Base-by-base conservation (phyloP, 495 filamentous ascomycete species). In the Penicillium mononematosum region DNA sequence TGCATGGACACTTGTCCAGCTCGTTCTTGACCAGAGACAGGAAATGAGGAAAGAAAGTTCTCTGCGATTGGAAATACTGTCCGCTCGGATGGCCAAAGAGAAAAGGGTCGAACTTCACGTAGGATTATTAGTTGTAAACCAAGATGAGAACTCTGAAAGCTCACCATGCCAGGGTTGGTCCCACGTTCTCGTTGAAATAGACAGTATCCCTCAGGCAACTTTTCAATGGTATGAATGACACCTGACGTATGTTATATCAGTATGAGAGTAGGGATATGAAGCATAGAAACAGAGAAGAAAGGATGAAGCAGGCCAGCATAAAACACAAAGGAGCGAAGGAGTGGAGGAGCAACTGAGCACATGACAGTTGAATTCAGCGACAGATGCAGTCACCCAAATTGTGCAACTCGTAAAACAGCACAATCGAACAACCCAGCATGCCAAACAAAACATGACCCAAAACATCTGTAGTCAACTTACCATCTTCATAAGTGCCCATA, bases 31-130 rank as follows among this genome's bases (percentile, higher is more conserved):
- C 32, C 9, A 55, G 7, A 24, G 32, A n/a, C 1, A 55, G 14
- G 65, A 86, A 86, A 58, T 88, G 85, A 0, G 78, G 77, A 29
- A 77, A 83, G 66, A 86, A 87, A 6, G 75, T 64, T 6, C 70
- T 66, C 0, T 78, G 72, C 0, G 83, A 85, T 34, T 80, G 68
- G 43, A 81, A 86, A 36, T 66, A 73, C 29, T 68, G 60, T 5
- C 78, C 77, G 32, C 68, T 69, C 1, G 82, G 82, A 62, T 86
- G 81, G 4, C 84, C 84, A 55, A 71, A 85, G 12, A 86, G 69
- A 45, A 76, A 82, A 22, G 71, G 66, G 57, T 86, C 83, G 46
- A 73, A 67, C 76, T 82, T 51, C 50, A 42, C 8, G 11, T 9
- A 10, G 38, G 10, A 19, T 14, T 14, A 27, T 61, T 45, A 65